A percentile compares a stretch with the other conserved stretches of the same genome.
Evolutionary conservation across 2,329 filamentous ascomycete species (phyloP).

Genomic region (Phialophora chinensis): DNA sequence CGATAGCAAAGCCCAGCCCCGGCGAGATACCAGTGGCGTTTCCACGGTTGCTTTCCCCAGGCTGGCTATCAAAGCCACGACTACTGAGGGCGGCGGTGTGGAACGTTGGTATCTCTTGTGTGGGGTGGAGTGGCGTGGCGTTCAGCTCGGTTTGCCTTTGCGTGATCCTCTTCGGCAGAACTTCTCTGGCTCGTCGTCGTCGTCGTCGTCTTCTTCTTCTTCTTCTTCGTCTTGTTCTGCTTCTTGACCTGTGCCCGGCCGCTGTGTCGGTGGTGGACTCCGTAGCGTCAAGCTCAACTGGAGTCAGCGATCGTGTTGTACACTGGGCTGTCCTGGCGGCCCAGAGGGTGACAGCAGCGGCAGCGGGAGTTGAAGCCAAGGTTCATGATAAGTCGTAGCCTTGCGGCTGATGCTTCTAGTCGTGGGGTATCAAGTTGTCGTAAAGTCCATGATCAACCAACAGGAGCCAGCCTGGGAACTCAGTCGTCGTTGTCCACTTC

Average conservation of each 20-base stretch:
- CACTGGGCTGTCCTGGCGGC: not conserved
- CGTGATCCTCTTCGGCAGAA: not conserved
- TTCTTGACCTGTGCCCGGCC: conserved; percentile 2
- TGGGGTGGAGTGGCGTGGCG: conserved; percentile 1
- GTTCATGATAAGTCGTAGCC: conserved; percentile 15
- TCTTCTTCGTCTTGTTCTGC: not conserved
- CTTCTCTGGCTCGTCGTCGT: not conserved
- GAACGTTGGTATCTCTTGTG: not conserved
- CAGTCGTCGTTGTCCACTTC: conserved; percentile 33
- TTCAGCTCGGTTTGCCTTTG: conserved; percentile 7
- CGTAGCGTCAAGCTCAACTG: conserved; percentile 25
- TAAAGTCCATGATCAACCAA: conserved; percentile 3
- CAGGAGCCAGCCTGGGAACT: conserved; percentile 3
- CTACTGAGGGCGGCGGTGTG: conserved; percentile 15
- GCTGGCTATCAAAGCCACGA: conserved; percentile 26
- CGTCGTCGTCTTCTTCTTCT: no score
- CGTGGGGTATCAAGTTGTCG: conserved; percentile 20
- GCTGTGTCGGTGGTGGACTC: conserved; percentile 3
- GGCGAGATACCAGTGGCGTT: not conserved
- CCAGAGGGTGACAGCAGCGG: not conserved
- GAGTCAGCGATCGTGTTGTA: conserved; percentile 1
- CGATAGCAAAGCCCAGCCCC: not conserved
- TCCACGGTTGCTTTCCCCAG: conserved; percentile 8
- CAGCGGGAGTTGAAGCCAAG: not conserved
- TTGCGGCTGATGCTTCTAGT: conserved; percentile 13